phyloP scores from a whole-genome alignment of 2,329 filamentous ascomycete genomes.

The Apiospora pterosperma region DNA sequence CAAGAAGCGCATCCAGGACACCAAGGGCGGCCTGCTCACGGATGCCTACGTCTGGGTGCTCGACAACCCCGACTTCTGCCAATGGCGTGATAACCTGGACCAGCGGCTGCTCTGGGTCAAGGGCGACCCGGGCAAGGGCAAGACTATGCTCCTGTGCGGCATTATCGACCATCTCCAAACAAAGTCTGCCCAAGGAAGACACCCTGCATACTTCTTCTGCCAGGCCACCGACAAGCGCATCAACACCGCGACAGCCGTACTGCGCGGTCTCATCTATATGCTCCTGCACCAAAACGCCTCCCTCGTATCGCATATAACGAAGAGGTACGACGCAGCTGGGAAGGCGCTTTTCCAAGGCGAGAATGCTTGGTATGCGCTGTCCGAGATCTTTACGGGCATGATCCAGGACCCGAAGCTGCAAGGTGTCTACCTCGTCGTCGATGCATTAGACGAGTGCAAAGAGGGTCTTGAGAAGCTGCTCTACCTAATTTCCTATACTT shows the following conservation, averaged over 20 bases:
- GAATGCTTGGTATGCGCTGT: conserved; percentile 36
- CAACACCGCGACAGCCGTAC: conserved; percentile 25
- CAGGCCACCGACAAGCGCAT: conserved; percentile 23
- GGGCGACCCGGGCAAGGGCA: conserved; percentile 33
- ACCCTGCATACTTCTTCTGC: conserved; percentile 30
- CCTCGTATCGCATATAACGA: conserved; percentile 30
- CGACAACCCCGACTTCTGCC: conserved; percentile 19
- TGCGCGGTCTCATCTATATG: conserved; percentile 28
- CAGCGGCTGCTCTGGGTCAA: conserved; percentile 22
- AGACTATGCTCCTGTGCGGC: conserved; percentile 31
- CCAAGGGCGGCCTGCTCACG: conserved; percentile 20
- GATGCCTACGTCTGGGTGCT: conserved; percentile 32
- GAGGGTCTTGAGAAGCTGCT: conserved; percentile 27
- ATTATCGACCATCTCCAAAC: conserved; percentile 20
- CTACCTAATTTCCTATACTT: conserved; percentile 28
- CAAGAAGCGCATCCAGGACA: conserved; percentile 16
- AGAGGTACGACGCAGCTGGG: conserved; percentile 27
- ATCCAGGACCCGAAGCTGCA: conserved; percentile 31
- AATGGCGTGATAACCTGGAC: conserved; percentile 19
- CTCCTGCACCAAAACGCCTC: conserved; percentile 22
- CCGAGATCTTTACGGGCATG: conserved; percentile 36
- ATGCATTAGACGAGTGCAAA: conserved; percentile 45
- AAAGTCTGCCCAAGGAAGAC: background rate
- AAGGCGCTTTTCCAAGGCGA: conserved; percentile 30
- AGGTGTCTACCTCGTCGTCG: conserved; percentile 35